Evolutionary conservation across 2,329 filamentous ascomycete species (phyloP), one percentile per base, ranked within the genome.

Genomic region (Cladosporium sp.): DNA sequence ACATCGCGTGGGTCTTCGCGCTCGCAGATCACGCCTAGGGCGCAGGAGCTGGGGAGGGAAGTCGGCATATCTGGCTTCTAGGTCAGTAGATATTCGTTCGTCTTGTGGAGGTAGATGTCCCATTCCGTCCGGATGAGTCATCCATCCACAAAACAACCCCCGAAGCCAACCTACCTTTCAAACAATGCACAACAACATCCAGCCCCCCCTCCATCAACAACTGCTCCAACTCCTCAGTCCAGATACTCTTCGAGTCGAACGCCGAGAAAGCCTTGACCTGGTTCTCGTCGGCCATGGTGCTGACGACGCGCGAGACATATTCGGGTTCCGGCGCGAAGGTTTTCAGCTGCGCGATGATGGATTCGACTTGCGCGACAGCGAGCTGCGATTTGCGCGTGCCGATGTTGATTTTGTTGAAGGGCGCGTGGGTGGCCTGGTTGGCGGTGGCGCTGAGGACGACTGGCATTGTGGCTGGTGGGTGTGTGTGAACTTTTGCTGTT

Each of bases 201-300:
- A 96, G 79, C 70, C 90, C 82, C 56, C 85, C 84, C 32, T 84
- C 84, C 57, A 88, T 80, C 61, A 96, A 83, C 72, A 87, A 83
- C 32, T 88, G 88, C 79, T 97, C 93, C 58, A 98, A 83, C 80
- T 97, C 93, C 70, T 91, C 87, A 3, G 94, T 97, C 93, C 93
- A 98, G 67, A 98, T 82, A 65, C 91, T 92, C 82, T 97, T 97
- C 64, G 91, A 90, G 65, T 89, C 90, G 75, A 97, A 89, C 71
- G 91, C 90, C 75, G 93, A 91, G 60, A 97, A 85, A 5, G 92
- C 89, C 58, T 92, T 96, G 65, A 86, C 85, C 79, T 95, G 93
- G 82, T 97, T 92, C 78, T 89, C 89, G 80, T 97, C 93, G 67
- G 92, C 93, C 60, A 89, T 86, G 14, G 92, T 91, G 69, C 90